Evolutionary conservation across 805 yeast genomes (phyloP), one percentile per base, ranked within the genome.

Genomic region (Ogataea naganishii): DNA sequence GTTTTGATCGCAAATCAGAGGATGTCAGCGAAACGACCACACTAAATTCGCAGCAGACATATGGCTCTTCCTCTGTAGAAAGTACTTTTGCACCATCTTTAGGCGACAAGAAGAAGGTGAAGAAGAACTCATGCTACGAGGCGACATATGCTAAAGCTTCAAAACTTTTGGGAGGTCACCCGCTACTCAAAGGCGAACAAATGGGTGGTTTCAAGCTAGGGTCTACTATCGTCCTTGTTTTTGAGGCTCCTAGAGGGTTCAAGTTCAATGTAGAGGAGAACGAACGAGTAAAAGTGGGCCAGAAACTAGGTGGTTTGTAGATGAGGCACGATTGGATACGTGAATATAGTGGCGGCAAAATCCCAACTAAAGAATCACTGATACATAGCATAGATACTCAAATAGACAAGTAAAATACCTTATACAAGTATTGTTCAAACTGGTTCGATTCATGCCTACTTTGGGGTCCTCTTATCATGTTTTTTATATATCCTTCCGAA

Each of bases 161-260:
- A 33, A 62, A 71, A 29, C 40, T 78, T 5, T 61, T 88, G 24
- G 82, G 88, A 7, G 99, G 99, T 7, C 73, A 72, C 47, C 98
- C 99, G 3, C 67, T 92, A 29, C 62, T 72, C 14, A 85, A 83
- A 57, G 98, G 98, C 23, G 82, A 84, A 47, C 95, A 92, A 56
- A 81, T 92, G 69, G 99, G 99, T 24, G 98, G 98, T 0, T 92
- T 92, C 60, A 82, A 82, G 62, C 65, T 92, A 31, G 99, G 99
- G 0, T 80, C 94, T 18, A 92, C 99, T 0, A 92, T 92, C n/a
- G 98, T 92, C 12, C 64, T 92, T 39, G 94, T 89, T 14, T 92
- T 92, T 57, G 98, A 92, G 59, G 98, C 96, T 2, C 98, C 98
- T 16, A 69, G 67, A 34, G 62, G 67, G 37, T 92, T 89, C 54